Percentiles rank a stretch among this genome's conserved stretches.
Conservation (phyloP, 306 rosid species). For the Inga leiocalycina region DNA sequence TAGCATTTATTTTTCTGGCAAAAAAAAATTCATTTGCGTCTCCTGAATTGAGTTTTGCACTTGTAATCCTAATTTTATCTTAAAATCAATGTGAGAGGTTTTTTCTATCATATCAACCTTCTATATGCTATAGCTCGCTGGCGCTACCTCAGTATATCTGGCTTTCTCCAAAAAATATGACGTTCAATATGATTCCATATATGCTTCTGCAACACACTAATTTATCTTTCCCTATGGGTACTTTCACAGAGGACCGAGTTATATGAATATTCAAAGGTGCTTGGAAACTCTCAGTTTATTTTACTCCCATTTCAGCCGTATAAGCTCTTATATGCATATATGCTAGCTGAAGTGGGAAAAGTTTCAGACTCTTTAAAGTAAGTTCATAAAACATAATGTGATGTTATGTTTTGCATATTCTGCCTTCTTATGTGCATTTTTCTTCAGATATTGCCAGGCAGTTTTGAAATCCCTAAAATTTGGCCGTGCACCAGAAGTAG, state of each 20-base stretch:
- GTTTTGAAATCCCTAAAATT: constrained; percentile 77
- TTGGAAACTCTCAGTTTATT: constrained; percentile 90
- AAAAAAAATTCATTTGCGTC: not conserved
- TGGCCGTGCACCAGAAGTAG: constrained; percentile 84
- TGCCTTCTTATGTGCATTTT: constrained; percentile 29
- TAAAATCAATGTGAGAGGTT: constrained; percentile 6
- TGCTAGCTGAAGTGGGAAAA: constrained; percentile 95
- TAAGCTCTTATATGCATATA: constrained; percentile 84
- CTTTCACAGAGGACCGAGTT: constrained; percentile 88
- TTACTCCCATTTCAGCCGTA: constrained; percentile 91
- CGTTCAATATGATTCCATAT: constrained; percentile 10
- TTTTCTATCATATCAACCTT: constrained; percentile 12
- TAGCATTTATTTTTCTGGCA: not conserved
- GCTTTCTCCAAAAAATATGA: not conserved
- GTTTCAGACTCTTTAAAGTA: constrained; percentile 88
- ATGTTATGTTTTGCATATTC: constrained; percentile 27
- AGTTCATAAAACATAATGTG: constrained; percentile 37
- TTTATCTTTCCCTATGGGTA: constrained; percentile 34
- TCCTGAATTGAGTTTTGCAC: not conserved
- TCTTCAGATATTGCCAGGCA: constrained; percentile 81
- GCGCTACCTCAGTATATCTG: constrained; percentile 18
- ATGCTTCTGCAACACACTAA: constrained; percentile 17
- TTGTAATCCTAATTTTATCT: constrained; percentile 7
- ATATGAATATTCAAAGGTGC: constrained; percentile 90
- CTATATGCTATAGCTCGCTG: not conserved